Conservation (phyloP, 805 yeast species). For the Monosporozyma unispora region DNA sequence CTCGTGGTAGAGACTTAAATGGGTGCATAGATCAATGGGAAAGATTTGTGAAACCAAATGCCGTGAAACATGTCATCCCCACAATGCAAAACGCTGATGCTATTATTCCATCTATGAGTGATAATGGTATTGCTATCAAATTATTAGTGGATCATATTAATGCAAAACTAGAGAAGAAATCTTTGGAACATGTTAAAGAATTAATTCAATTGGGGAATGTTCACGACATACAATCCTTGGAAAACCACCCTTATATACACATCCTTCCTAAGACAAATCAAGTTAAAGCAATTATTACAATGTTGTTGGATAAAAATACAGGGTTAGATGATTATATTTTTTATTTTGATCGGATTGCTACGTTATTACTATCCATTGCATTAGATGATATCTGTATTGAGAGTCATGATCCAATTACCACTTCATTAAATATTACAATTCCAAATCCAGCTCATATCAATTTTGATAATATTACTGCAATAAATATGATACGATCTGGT, state of each 20-base stretch:
- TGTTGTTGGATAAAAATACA: slow-evolving; percentile 48
- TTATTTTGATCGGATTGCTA: slow-evolving; percentile 76
- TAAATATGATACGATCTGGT: slow-evolving; percentile 81
- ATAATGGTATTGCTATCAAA: slow-evolving; percentile 70
- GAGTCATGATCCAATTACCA: slow-evolving; percentile 34
- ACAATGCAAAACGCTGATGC: slow-evolving; percentile 65
- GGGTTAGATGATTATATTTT: slow-evolving; percentile 73
- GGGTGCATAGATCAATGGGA: slow-evolving; percentile 90
- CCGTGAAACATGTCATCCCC: slow-evolving; percentile 64
- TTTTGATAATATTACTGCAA: slow-evolving; percentile 52
- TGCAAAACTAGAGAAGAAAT: slow-evolving; percentile 58
- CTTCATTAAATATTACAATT: slow-evolving; percentile 33
- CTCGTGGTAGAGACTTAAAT: slow-evolving; percentile 73
- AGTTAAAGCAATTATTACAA: slow-evolving; percentile 60
- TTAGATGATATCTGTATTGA: slow-evolving; percentile 42
- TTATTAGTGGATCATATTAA: slow-evolving; percentile 72
- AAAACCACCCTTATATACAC: slow-evolving; percentile 17
- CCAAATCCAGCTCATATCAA: slow-evolving; percentile 23
- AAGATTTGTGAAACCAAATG: slow-evolving; percentile 83
- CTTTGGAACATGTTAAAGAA: slow-evolving; percentile 56
- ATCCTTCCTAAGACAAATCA: slow-evolving; percentile 48
- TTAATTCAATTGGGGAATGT: slow-evolving; percentile 40
- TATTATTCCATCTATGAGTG: slow-evolving; percentile 84
- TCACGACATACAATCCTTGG: slow-evolving; percentile 7
- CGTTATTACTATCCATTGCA: slow-evolving; percentile 58